Evolutionary conservation across 139 green algal genomes (phyloP), one percentile per base, ranked within the genome.

Genomic region (Chlamydomonas sp.): DNA sequence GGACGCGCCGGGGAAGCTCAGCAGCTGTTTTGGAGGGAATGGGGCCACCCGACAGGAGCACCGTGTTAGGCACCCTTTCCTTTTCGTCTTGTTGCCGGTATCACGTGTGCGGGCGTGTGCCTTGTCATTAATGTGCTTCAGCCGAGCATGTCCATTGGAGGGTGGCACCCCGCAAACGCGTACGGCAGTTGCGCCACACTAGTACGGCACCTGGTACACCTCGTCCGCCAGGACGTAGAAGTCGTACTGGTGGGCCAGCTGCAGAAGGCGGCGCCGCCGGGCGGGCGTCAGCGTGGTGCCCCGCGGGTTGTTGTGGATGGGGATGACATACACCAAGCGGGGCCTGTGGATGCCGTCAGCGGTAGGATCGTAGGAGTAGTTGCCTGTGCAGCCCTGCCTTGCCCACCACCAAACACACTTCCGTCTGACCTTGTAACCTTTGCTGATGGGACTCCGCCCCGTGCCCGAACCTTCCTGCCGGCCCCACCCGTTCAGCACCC

Each of bases 171-270:
- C 31, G 31, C 31, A 49, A 49, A 49, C 31, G 31, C 31, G 31
- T 49, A 49, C 31, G 31, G 31, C 31, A 49, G 31, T 49, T 49
- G 31, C 31, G 31, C 31, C 31, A 49, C 31, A 49, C 31, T 49
- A 49, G 31, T 49, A 14, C 59, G 62, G 49, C 83, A 86, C 83
- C 83, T 92, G 91, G 61, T 91, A 92, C 66, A 94, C 91, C 84
- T 94, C 91, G 74, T 94, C 91, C 7, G 89, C 91, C 20, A 94
- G 61, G 12, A 94, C 85, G 7, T 57, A 49, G 77, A 94, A 92
- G 78, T 67, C 78, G 77, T 89, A 85, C 69, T 68, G 7, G 7
- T 90, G 81, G 3, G 92, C 92, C 59, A 94, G 85, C 73, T 60
- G 62, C 68, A 93, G 63, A 17, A 94, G 83, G 57, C 79, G 72